Conservation (phyloP, 1,284 basidiomycete species). For the Polyporus tsugae region DNA sequence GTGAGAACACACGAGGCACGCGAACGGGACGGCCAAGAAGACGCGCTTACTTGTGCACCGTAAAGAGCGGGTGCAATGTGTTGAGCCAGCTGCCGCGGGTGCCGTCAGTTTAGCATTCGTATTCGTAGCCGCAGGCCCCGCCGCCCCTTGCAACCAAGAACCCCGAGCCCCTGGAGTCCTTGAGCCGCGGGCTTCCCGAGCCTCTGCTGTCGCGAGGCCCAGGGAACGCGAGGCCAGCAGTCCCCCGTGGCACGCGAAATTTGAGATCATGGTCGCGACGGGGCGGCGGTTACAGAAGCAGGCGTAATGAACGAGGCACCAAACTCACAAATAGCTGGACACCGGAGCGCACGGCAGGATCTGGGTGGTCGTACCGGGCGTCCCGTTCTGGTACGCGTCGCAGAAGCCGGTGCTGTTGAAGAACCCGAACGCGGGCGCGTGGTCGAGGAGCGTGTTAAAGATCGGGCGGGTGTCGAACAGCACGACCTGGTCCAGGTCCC, state of each 20-base stretch:
- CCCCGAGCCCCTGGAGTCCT: not conserved
- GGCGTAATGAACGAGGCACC: not conserved
- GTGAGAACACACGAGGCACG: slow-evolving; percentile 11
- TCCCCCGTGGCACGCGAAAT: not conserved
- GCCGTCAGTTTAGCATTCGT: slow-evolving; percentile 17
- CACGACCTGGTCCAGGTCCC: slow-evolving; percentile 51
- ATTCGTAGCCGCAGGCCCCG: slow-evolving; percentile 5
- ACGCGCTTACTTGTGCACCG: slow-evolving; percentile 40
- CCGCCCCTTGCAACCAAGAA: slow-evolving; percentile 10
- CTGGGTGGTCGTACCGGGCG: slow-evolving; percentile 57
- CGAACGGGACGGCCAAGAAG: slow-evolving; percentile 1
- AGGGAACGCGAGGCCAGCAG: not conserved
- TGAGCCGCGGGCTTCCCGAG: not conserved
- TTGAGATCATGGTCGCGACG: not conserved
- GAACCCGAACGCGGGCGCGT: slow-evolving; percentile 60
- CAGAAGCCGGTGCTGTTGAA: slow-evolving; percentile 68
- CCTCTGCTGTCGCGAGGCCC: not conserved
- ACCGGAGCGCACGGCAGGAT: slow-evolving; percentile 65
- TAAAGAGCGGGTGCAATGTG: slow-evolving; percentile 41
- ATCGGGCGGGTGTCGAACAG: slow-evolving; percentile 66
- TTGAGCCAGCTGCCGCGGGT: slow-evolving; percentile 38
- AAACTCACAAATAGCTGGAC: slow-evolving; percentile 67
- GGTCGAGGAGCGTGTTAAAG: slow-evolving; percentile 65
- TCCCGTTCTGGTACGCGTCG: slow-evolving; percentile 65
- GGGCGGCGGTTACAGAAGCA: not conserved